Conservation (phyloP, 2,329 filamentous ascomycete genomes). For the Ophiosphaerella narmari region DNA sequence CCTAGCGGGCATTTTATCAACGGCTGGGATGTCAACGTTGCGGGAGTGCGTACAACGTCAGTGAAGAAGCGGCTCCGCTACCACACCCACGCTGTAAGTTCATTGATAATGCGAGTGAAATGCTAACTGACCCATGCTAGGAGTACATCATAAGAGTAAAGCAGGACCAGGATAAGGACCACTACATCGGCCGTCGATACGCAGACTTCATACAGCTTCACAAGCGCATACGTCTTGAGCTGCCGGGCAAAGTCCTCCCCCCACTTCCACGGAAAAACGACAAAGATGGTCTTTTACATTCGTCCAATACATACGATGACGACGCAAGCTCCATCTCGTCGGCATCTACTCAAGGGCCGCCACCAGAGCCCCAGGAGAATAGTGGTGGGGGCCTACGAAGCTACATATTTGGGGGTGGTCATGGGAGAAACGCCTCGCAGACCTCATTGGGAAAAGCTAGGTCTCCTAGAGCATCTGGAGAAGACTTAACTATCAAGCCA, state of each 20-base stretch:
- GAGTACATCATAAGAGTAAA: constrained; percentile 91
- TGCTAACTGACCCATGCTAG: constrained; percentile 49
- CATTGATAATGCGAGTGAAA: background rate
- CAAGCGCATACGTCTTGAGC: constrained; percentile 77
- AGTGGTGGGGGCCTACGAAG: constrained; percentile 50
- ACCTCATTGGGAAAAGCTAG: constrained; percentile 39
- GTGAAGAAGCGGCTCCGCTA: constrained; percentile 85
- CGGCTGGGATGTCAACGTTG: constrained; percentile 96
- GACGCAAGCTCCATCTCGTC: constrained; percentile 83
- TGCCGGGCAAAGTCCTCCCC: constrained; percentile 88
- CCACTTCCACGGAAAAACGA: constrained; percentile 92
- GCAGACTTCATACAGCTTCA: constrained; percentile 84
- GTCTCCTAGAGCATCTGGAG: constrained; percentile 41
- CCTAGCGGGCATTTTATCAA: constrained; percentile 93
- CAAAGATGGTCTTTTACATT: constrained; percentile 65
- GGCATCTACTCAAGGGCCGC: constrained; percentile 67
- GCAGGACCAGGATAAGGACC: constrained; percentile 72
- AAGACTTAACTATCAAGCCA: constrained; percentile 35
- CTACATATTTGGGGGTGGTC: constrained; percentile 48
- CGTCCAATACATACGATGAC: constrained; percentile 63
- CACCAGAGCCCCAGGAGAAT: constrained; percentile 41
- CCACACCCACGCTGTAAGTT: constrained; percentile 84
- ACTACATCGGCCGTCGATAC: constrained; percentile 83
- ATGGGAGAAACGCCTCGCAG: constrained; percentile 49
- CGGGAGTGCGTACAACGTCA: constrained; percentile 79